Base-by-base conservation (phyloP, 768 basidiomycete species). In the Pleurotus sapidus region DNA sequence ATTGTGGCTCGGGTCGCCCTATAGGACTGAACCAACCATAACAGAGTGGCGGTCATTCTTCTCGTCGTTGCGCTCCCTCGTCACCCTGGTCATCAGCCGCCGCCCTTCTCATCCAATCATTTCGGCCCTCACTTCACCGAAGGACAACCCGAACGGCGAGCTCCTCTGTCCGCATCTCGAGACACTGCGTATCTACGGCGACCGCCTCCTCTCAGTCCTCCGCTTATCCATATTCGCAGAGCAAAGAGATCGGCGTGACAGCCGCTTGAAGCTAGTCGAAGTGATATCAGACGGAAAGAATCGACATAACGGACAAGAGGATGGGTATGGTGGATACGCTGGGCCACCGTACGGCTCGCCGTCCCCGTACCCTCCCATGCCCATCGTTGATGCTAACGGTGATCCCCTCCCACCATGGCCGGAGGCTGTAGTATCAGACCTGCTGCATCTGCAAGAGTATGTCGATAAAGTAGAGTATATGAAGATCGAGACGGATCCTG, bases 401-500 rank as follows among this genome's bases (percentile, higher is more conserved):
- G 15, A 9, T 11, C 8, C 15, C 23, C 9, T n/a, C 18, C 37
- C 37, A 15, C 51, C 51, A 4, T 54, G 51, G 51, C 51, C 51
- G 15, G 51, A 54, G 38, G 51, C 51, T 40, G 51, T 54, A 17
- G 51, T 54, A 11, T 37, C 51, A 39, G 51, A 54, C 6, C 39
- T 54, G 18, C 39, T 54, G 51, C 51, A 54, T 38, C 15, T 54
- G 20, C 23, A 39, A 38, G 51, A 54, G 51, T 54, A 54, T 42
- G 51, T 54, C 37, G 51, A 54, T 42, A 54, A 54, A 39, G 51
- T 54, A 39, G 51, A 54, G 18, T 54, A 39, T 42, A 42, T n/a
- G 51, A 54, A 39, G 51, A 18, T 54, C 25, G 51, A 39, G 9
- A 54, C 39, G 11, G 39, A 54, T 42, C 15, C 51, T 11, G 51